Conservation (phyloP, 768 basidiomycete species). For the Pseudohyphozyma bogoriensis region DNA sequence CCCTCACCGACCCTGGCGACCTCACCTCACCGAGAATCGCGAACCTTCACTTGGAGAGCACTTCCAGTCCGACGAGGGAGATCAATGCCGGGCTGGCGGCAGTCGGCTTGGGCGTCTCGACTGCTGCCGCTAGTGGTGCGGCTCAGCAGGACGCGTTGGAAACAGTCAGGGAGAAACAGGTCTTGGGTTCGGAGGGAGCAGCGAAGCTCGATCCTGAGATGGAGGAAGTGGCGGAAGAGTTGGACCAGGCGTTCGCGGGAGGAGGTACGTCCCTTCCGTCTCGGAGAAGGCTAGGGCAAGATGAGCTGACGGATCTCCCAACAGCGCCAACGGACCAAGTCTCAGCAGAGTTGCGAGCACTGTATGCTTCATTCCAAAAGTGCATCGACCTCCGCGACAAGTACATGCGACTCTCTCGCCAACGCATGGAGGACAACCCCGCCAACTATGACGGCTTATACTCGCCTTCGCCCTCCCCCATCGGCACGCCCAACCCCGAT, state of each 20-base stretch:
- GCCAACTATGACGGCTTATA: conserved; percentile 71
- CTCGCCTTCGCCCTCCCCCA: conserved; percentile 4
- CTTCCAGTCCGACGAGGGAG: background rate
- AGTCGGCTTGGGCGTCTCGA: conserved; percentile 1
- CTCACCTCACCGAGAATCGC: conserved; percentile 23
- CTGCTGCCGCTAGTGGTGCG: background rate
- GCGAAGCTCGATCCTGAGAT: conserved; percentile 12
- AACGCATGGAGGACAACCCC: conserved; percentile 88
- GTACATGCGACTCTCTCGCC: conserved; percentile 77
- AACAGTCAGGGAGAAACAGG: background rate
- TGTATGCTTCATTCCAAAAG: conserved; percentile 58
- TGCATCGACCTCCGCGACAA: conserved; percentile 91
- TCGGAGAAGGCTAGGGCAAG: too few species aligned
- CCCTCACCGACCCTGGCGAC: too few species aligned
- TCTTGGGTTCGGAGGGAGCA: conserved; percentile 2
- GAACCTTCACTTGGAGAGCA: conserved; percentile 3
- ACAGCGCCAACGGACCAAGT: conserved; percentile 27
- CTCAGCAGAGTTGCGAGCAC: conserved; percentile 37
- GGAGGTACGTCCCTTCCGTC: conserved; percentile 6
- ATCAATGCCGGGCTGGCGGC: background rate
- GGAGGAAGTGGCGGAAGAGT: conserved; percentile 23
- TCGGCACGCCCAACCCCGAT: background rate
- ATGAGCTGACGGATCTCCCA: background rate
- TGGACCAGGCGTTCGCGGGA: conserved; percentile 20
- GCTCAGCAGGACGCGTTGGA: background rate